Evolutionary conservation across 2,329 filamentous ascomycete genomes (phyloP).

Genomic region (Monosporascus sp.): DNA sequence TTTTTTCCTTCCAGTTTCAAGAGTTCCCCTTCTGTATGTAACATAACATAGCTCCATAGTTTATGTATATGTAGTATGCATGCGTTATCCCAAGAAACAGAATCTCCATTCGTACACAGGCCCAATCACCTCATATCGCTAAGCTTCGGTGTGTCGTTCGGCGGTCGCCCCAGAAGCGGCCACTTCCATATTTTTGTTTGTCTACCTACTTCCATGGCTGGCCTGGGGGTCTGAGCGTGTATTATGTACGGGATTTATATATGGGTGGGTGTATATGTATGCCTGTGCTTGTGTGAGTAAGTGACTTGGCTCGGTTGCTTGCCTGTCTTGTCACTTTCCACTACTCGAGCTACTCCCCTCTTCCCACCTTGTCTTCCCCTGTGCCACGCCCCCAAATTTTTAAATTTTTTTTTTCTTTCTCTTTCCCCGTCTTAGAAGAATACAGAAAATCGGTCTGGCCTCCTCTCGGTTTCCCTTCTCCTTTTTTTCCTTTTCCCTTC

Average conservation of each 20-base stretch:
- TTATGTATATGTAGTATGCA: too few species aligned
- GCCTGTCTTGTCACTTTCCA: slow-evolving; percentile 13
- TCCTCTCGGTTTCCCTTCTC: slow-evolving; percentile 25
- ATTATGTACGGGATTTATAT: too few species aligned
- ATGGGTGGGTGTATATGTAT: background rate
- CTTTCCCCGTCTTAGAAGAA: slow-evolving; percentile 19
- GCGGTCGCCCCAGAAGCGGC: slow-evolving; percentile 25
- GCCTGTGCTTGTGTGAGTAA: background rate
- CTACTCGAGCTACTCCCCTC: slow-evolving; percentile 14
- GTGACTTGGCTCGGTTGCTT: slow-evolving; percentile 21
- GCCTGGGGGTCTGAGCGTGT: too few species aligned
- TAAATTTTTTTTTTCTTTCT: slow-evolving; percentile 17
- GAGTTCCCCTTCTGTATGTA: too few species aligned
- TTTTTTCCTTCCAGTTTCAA: too few species aligned
- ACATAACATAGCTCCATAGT: too few species aligned
- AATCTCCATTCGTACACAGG: too few species aligned
- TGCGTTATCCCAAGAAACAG: too few species aligned
- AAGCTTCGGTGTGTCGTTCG: slow-evolving; percentile 22
- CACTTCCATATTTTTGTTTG: slow-evolving; percentile 11
- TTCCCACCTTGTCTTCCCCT: slow-evolving; percentile 20
- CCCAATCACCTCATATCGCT: slow-evolving; percentile 8
- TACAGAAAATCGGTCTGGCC: slow-evolving; percentile 22
- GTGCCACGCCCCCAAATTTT: slow-evolving; percentile 29
- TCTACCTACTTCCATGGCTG: slow-evolving; percentile 19
- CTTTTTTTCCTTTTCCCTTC: slow-evolving; percentile 21